Base-by-base conservation (phyloP, 2,329 filamentous ascomycete genomes). In the Rasamsonia emersonii region DNA sequence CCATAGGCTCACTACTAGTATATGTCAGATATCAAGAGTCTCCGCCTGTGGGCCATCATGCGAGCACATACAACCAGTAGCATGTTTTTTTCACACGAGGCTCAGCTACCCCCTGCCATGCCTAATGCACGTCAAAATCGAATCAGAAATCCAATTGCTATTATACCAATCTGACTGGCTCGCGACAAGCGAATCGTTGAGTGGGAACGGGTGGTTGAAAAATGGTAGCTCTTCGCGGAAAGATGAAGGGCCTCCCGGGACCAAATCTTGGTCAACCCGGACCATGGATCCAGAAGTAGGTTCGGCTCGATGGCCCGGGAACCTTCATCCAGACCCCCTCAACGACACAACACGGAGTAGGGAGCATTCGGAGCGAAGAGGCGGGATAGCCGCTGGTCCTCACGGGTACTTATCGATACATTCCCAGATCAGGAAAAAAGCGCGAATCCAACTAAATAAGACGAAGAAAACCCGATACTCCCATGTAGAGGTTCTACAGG, bases 281-380 rank as follows among this genome's bases (percentile, higher is more conserved):
- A n/a, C n/a, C n/a, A n/a, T 18, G 33, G 33, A 18, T 35, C 33
- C 18, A 13, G 15, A 30, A 34, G 28, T 31, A 31, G 31, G 31
- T 38, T 34, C 35, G 35, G 31, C 31, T 38, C 31, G 35, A 27
- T 14, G 11, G n/a, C n/a, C n/a, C n/a, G n/a, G n/a, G n/a, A n/a
- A n/a, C n/a, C n/a, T n/a, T n/a, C n/a, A n/a, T n/a, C n/a, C n/a
- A n/a, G n/a, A n/a, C n/a, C n/a, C n/a, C n/a, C 17, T 25, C 16
- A 32, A 30, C 21, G 28, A 25, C 33, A 30, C 18, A 23, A 13
- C 11, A 17, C 16, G 26, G 3, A n/a, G 7, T 23, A 23, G 7
- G 20, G 26, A 8, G 15, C 15, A 10, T 17, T 18, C 26, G n/a
- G 13, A 10, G 28, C n/a, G n/a, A n/a, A n/a, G n/a, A n/a, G n/a